A percentile compares a stretch with the other conserved stretches of the same genome.
Conservation (phyloP, 108 stramenopile species). For the Nannochloropsis oceanica region DNA sequence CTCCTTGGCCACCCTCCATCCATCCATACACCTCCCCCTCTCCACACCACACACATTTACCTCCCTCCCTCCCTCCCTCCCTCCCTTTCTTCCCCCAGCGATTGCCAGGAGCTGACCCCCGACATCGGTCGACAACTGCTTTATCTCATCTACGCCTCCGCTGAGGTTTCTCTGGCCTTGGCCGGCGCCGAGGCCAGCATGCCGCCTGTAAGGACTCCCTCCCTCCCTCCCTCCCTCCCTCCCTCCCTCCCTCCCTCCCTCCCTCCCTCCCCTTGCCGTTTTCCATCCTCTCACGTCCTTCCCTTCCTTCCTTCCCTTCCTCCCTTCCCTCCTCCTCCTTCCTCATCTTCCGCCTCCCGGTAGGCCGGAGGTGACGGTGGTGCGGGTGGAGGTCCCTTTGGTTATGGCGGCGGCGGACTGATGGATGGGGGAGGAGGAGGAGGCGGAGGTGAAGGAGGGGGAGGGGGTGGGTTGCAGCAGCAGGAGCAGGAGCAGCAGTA, state of each 20-base stretch:
- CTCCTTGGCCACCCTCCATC: background rate
- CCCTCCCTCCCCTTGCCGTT: background rate
- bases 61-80: background rate
- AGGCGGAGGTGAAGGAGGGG: background rate
- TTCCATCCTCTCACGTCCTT: background rate
- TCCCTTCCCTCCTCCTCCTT: no score
- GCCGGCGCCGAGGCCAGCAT: background rate
- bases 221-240: background rate
- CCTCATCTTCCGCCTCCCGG: no score
- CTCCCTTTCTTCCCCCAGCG: background rate
- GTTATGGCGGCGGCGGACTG: background rate
- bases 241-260: background rate
- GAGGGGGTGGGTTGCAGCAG: background rate
- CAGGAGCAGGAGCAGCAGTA: background rate
- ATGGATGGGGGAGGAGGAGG: background rate
- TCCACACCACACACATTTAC: background rate
- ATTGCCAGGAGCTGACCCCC: background rate
- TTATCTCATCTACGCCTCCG: background rate
- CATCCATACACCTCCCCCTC: no score
- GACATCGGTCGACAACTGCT: background rate
- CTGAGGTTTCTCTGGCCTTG: background rate
- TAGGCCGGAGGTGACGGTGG: background rate
- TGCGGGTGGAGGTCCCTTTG: background rate
- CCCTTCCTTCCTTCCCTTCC: background rate
- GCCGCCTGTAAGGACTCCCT: background rate